These are phyloP conservation scores for Cladosporium velox DNA, from an alignment of 2,329 filamentous ascomycete genomes.

Conservation along the genomic window DNA sequence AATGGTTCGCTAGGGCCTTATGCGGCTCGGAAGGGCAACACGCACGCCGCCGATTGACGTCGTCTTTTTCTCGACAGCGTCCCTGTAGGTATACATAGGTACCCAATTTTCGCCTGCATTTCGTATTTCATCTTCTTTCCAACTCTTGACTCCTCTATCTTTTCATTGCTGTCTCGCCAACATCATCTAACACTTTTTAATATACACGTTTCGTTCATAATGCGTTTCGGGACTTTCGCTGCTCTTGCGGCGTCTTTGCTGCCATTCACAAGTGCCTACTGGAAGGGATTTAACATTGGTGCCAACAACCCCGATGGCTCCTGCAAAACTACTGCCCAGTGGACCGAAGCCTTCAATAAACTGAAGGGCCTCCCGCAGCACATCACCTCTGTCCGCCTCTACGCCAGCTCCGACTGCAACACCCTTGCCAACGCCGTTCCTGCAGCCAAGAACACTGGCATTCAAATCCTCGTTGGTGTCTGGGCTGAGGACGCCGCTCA, in stretches of 20 bases:
- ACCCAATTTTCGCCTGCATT: not conserved
- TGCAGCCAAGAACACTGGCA: constrained; percentile 63
- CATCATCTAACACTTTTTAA: not conserved
- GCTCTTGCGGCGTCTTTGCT: constrained; percentile 39
- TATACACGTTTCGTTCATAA: constrained; percentile 16
- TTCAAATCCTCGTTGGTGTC: constrained; percentile 64
- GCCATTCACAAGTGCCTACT: constrained; percentile 40
- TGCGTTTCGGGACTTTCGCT: constrained; percentile 35
- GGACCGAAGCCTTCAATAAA: constrained; percentile 40
- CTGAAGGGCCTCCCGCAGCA: constrained; percentile 49
- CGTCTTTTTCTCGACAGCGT: constrained; percentile 4
- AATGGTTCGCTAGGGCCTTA: constrained; percentile 3
- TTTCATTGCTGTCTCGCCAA: not conserved
- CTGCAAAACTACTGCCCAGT: constrained; percentile 44
- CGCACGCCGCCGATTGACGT: constrained; percentile 15
- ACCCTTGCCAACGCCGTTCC: constrained; percentile 52
- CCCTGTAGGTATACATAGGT: not conserved
- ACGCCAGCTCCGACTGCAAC: constrained; percentile 63
- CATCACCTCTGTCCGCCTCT: constrained; percentile 63
- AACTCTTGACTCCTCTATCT: not conserved
- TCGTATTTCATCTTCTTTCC: not conserved
- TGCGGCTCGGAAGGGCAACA: constrained; percentile 10
- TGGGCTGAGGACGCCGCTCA: constrained; percentile 55
- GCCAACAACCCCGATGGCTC: constrained; percentile 43
- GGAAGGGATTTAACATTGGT: constrained; percentile 47